Base-by-base conservation (phyloP, 2,329 filamentous ascomycete species). In the Phymatotrichopsis omnivora region DNA sequence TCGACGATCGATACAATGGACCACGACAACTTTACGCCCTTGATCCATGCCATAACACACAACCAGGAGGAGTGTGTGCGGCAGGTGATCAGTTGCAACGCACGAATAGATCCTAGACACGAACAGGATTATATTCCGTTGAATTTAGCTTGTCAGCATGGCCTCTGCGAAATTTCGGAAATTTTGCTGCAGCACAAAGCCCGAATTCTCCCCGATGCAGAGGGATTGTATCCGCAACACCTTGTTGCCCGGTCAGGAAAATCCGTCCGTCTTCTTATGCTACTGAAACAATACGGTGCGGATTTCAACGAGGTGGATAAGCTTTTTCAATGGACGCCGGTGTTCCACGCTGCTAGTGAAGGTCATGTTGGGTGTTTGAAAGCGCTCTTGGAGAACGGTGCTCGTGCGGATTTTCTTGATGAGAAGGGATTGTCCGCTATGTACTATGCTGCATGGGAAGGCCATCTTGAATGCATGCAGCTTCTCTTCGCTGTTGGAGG, bases 381-480 rank as follows among this genome's bases (percentile, higher is more conserved):
- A 56, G 83, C 80, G 1, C 71, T 98, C 3, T 70, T 98, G 8
- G 76, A 85, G 42, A 76, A 82, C 52, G 81, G 82, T 6, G 87
- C 82, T 3, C 77, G 93, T 58, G 75, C 82, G 1, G 80, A 79
- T 54, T 82, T 86, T 43, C 67, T 85, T 32, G 91, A 98, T 60
- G 91, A 98, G 65, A 98, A 96, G 61, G 81, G 79, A 12, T 72
- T 96, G 3, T 85, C 87, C 2, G 87, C 91, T 22, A 86, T 96
- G 79, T 98, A 98, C 64, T 98, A 98, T 64, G 91, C 91, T 11
- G 89, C 86, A 0, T 98, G 91, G 91, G 91, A 98, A 66, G 91
- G 91, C 0, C 85, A 96, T 61, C 67, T 96, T 43, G 82, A 89
- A 59, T 96, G 91, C 66, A 94, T 98, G 83, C 80, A 81, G 59